phyloP scores from a whole-genome alignment of 768 basidiomycete genomes.

The Mycena amicta region DNA sequence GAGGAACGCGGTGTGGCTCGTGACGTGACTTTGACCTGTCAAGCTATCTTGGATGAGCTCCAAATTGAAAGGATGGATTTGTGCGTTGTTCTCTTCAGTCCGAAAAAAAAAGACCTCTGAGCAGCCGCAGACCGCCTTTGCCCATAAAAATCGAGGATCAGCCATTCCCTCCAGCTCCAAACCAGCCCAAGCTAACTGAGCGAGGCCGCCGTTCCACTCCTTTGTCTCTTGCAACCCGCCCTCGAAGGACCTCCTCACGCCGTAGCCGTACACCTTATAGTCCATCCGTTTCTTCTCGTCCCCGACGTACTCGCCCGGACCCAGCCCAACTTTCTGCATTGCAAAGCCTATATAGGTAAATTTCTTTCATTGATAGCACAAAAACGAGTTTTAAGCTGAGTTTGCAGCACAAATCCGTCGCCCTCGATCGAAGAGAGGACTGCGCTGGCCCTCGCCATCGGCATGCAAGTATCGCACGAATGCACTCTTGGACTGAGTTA shows the following conservation, averaged over 20 bases:
- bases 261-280: conserved; percentile 18
- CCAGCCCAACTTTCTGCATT: conserved; percentile 78
- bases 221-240: conserved; percentile 6
- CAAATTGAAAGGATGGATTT: too few relatives aligned
- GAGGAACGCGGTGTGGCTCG: conserved; percentile 37
- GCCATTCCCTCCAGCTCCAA: background rate
- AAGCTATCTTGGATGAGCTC: too few relatives aligned
- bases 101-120: too few relatives aligned
- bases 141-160: background rate
- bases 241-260: conserved; percentile 18
- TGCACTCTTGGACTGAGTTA: background rate
- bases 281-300: conserved; percentile 45
- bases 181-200: background rate
- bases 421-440: conserved; percentile 82
- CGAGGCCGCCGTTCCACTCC: background rate
- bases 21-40: too few relatives aligned
- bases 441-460: conserved; percentile 72
- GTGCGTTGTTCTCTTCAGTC: too few relatives aligned
- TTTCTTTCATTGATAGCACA: too few relatives aligned
- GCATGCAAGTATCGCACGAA: conserved; percentile 42
- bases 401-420: conserved; percentile 62
- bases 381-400: too few relatives aligned
- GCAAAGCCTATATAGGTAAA: conserved; percentile 73
- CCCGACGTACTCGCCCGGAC: conserved; percentile 78
- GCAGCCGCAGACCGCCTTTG: background rate